Base-by-base conservation (phyloP, 106 monocot species). In the Dendrobium officinale region DNA sequence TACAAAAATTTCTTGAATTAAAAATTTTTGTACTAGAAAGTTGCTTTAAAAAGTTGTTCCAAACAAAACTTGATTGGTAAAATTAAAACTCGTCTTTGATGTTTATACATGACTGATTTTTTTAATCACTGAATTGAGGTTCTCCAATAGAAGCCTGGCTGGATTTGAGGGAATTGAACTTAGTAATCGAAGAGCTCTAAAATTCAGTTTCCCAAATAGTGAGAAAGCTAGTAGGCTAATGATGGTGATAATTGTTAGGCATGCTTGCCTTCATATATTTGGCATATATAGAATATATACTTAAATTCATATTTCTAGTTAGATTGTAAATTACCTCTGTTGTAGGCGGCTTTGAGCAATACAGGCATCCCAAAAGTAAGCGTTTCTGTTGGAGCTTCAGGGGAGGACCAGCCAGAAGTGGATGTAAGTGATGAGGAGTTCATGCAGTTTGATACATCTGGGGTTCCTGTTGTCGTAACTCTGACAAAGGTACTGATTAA, bases 341-440 rank as follows among this genome's bases (percentile, higher is more conserved):
- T 15, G 18, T 79, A 98, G 98, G 98, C 84, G 72, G 98, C 98
- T 5, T 87, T 98, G 81, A 92, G 84, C 79, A 91, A 98, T 83
- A 90, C 92, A 29, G 89, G 83, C 78, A 86, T 98, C 55, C 98
- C 94, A 80, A 98, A 95, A 84, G 98, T 98, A 33, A 89, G 72
- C 75, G 91, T 97, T 55, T 78, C 81, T 81, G 79, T 84, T 58
- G 90, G 83, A 73, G 77, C 87, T 7, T 85, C 89, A 51, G 55
- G 86, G 8, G 90, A 98, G 77, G 97, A 94, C 22, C 86, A 98
- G 66, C 95, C 91, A 56, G 94, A 95, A 67, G 88, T 98, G 19
- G 85, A 98, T 79, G 81, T 98, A 5, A 90, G 88, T 47, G 95
- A 94, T 79, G 98, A 94, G 85, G 98, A 98, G 72, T 91, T 89